Evolutionary conservation across 148 eudicot genomes (phyloP).

Genomic region (Rhododendron ovatum): DNA sequence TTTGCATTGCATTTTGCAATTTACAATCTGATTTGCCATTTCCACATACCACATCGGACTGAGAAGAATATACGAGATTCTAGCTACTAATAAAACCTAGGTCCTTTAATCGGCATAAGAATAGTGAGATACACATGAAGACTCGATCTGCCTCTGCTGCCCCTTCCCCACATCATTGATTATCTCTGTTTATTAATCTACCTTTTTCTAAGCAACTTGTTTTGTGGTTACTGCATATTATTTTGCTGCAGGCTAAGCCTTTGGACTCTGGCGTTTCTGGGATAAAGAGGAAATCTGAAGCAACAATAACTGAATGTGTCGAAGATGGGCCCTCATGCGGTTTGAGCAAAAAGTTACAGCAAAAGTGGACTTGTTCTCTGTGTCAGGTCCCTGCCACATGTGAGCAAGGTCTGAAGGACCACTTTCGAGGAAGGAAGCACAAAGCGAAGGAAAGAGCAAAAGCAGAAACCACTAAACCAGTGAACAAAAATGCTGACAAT

Average conservation of each 20-base stretch:
- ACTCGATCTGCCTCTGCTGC: background rate
- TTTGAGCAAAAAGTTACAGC: background rate
- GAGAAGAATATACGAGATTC: no score
- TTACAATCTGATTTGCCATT: no score
- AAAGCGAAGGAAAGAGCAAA: background rate
- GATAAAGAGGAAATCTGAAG: no score
- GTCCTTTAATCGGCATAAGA: no score
- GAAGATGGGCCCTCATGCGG: no score
- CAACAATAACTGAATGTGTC: no score
- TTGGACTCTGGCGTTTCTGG: no score
- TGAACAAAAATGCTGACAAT: background rate
- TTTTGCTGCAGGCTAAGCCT: background rate
- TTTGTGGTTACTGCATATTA: background rate
- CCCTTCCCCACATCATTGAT: background rate
- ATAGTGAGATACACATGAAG: no score
- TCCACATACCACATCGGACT: no score
- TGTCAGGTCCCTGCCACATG: background rate
- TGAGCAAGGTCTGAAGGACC: background rate
- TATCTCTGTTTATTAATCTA: background rate
- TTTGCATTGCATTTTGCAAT: no score
- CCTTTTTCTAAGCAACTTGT: background rate
- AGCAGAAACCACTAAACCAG: background rate
- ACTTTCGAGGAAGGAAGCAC: conserved; percentile 5
- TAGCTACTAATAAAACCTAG: no score
- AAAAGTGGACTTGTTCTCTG: background rate